Conservation (phyloP, 1,284 basidiomycete species). For the Porphyrellus sp. region DNA sequence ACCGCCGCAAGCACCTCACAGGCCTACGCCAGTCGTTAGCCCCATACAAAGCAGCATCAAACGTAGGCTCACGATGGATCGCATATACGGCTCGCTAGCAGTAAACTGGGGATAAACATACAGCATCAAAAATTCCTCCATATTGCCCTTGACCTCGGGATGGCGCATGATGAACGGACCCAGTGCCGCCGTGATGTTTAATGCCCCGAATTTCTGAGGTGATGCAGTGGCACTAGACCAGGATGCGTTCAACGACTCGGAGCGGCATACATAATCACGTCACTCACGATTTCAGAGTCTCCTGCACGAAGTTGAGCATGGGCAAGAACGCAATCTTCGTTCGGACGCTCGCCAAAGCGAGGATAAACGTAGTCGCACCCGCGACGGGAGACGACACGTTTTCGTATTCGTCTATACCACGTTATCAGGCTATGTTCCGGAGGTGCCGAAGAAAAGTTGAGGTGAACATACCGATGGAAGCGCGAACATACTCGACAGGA, state of each 20-base stretch:
- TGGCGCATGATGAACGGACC: slow-evolving; percentile 77
- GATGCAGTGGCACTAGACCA: slow-evolving; percentile 48
- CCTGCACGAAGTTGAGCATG: slow-evolving; percentile 74
- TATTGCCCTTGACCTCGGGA: slow-evolving; percentile 69
- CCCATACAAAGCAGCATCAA: neutral
- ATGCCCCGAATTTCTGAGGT: slow-evolving; percentile 74
- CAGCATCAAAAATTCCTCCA: slow-evolving; percentile 73
- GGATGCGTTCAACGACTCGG: neutral
- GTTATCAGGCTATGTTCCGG: neutral
- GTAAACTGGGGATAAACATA: slow-evolving; percentile 73
- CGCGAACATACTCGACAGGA: slow-evolving; percentile 75
- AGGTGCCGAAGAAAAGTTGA: neutral
- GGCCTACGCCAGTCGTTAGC: slow-evolving; percentile 46
- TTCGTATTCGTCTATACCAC: slow-evolving; percentile 69
- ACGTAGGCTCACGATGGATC: slow-evolving; percentile 58
- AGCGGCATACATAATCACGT: neutral
- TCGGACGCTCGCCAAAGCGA: slow-evolving; percentile 71
- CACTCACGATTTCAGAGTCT: slow-evolving; percentile 62
- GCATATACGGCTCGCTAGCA: slow-evolving; percentile 64
- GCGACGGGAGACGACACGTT: slow-evolving; percentile 71
- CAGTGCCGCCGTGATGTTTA: slow-evolving; percentile 76
- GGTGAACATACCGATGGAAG: slow-evolving; percentile 57
- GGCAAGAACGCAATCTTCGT: slow-evolving; percentile 77
- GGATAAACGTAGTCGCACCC: slow-evolving; percentile 75
- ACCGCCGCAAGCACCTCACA: slow-evolving; percentile 76